These are phyloP conservation scores for Auricularia sp. DNA, from an alignment of 768 basidiomycete genomes.

Conservation along the genomic window DNA sequence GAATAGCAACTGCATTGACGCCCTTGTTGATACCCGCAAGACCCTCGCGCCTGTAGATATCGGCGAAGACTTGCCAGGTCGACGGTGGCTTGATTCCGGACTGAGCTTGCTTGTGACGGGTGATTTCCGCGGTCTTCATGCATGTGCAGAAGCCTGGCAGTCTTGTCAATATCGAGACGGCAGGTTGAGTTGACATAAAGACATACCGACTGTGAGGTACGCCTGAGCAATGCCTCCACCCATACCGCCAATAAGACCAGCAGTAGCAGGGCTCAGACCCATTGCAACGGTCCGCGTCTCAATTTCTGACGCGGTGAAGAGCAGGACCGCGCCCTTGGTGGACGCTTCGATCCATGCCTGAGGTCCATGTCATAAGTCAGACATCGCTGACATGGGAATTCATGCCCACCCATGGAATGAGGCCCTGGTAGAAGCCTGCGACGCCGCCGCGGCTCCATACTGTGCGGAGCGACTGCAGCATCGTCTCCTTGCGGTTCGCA, in stretches of 20 bases:
- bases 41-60: conserved; percentile 90
- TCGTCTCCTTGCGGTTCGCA: conserved; percentile 84
- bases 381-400: not conserved
- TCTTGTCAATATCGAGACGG: conserved; percentile 3
- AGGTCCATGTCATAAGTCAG: not conserved
- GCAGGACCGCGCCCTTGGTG: conserved; percentile 91
- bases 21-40: conserved; percentile 97
- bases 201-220: conserved; percentile 98
- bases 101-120: conserved; percentile 84
- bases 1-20: conserved; percentile 88
- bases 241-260: conserved; percentile 94
- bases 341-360: conserved; percentile 99
- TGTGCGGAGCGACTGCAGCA: conserved; percentile 72
- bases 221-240: conserved; percentile 95
- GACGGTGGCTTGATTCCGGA: conserved; percentile 78
- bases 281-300: conserved; percentile 54
- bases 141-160: conserved; percentile 87
- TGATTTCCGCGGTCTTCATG: conserved; percentile 99
- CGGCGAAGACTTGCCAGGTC: conserved; percentile 89
- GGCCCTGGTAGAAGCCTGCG: conserved; percentile 89
- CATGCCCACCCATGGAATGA: conserved; percentile 87
- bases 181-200: conserved; percentile 1
- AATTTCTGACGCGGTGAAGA: conserved; percentile 94
- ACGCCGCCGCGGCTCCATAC: conserved; percentile 91
- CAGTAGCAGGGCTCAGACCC: conserved; percentile 69